These are phyloP conservation scores for Citropsis articulata DNA, from an alignment of 345 rosid genomes.

Conservation along the genomic window DNA sequence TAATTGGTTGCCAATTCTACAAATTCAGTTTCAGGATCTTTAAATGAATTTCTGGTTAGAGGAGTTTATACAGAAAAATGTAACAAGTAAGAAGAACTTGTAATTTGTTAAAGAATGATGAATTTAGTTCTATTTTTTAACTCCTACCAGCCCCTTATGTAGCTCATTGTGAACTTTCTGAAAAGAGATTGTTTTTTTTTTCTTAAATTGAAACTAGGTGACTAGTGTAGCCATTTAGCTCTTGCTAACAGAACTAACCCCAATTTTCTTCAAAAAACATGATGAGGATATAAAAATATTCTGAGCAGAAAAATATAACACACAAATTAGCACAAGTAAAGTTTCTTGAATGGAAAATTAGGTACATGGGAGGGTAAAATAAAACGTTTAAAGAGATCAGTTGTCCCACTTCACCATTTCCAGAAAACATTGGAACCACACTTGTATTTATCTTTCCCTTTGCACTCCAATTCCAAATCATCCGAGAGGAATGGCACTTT, in stretches of 20 bases:
- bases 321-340: constrained; percentile 15
- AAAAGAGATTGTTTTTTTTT: background rate
- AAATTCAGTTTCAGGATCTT: background rate
- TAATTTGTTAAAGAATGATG: background rate
- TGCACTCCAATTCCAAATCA: constrained; percentile 81
- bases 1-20: background rate
- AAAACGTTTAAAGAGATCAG: constrained; percentile 1
- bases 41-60: background rate
- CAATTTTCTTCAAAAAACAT: background rate
- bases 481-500: constrained; percentile 89
- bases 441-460: constrained; percentile 96
- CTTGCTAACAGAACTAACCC: background rate
- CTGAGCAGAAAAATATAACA: background rate
- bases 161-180: background rate
- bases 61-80: background rate
- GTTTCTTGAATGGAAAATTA: constrained; percentile 20
- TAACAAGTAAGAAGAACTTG: background rate
- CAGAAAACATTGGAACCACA: constrained; percentile 99
- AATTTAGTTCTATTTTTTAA: background rate
- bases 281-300: background rate
- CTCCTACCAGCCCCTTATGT: background rate
- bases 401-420: constrained; percentile 72
- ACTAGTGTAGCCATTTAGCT: too few relatives aligned
- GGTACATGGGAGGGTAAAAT: constrained; percentile 30
- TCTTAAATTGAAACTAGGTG: background rate